phyloP scores from a whole-genome alignment of 306 rosid genomes.

The Quercus variabilis region DNA sequence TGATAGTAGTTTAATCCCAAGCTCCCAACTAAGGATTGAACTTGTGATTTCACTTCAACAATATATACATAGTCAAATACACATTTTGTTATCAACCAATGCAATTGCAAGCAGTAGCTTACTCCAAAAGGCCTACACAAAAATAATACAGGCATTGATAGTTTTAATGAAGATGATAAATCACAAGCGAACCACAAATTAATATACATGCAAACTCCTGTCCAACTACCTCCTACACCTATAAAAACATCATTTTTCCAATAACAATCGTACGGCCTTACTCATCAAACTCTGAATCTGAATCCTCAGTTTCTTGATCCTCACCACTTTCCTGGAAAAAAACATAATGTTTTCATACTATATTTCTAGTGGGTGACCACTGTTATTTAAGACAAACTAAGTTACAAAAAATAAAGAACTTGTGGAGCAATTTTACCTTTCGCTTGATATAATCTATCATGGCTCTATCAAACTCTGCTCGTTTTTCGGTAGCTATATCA shows the following conservation, averaged over 20 bases:
- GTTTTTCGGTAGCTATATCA: constrained; percentile 83
- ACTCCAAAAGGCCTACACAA: constrained; percentile 13
- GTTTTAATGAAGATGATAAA: constrained; percentile 23
- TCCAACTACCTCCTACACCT: constrained; percentile 13
- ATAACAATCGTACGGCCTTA: constrained; percentile 21
- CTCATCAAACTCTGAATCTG: constrained; percentile 51
- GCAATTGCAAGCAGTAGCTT: constrained; percentile 16
- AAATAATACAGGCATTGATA: constrained; percentile 17
- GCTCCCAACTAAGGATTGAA: too few species aligned
- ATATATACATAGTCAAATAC: background rate
- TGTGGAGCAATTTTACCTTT: constrained; percentile 45
- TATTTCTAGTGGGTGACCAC: background rate
- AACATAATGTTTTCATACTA: background rate
- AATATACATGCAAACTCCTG: constrained; percentile 38
- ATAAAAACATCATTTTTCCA: constrained; percentile 5
- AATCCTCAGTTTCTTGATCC: constrained; percentile 50
- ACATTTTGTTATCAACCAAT: constrained; percentile 24
- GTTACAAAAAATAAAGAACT: background rate
- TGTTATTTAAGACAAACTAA: background rate
- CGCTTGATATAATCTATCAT: constrained; percentile 61
- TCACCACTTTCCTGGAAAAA: constrained; percentile 72
- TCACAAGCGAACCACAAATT: constrained; percentile 11
- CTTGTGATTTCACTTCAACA: too few species aligned
- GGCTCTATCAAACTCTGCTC: constrained; percentile 84
- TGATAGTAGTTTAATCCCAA: too few species aligned